Conservation (phyloP, 1,284 basidiomycete genomes). For the Ganoderma lucidum region DNA sequence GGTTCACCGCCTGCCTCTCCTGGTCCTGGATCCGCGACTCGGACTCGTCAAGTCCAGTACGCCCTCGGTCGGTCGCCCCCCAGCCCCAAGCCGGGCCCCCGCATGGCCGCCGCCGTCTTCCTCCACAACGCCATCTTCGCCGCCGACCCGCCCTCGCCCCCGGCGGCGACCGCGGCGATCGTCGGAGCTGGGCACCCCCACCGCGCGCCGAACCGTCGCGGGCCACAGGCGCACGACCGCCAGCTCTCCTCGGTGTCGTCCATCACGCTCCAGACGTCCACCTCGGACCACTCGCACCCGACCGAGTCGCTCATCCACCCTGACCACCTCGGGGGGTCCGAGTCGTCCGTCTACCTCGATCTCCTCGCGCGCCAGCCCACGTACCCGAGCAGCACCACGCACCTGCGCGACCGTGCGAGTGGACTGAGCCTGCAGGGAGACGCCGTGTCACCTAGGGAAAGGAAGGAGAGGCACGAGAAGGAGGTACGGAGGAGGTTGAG, state of each 20-base stretch:
- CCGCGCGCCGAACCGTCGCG: conserved; percentile 27
- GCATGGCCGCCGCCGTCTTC: conserved; percentile 50
- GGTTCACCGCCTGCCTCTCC: not conserved
- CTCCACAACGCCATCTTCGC: conserved; percentile 63
- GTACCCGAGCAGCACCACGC: conserved; percentile 46
- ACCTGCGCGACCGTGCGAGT: conserved; percentile 18
- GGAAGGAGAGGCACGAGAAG: conserved; percentile 47
- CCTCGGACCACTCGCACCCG: conserved; percentile 57
- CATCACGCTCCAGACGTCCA: conserved; percentile 55
- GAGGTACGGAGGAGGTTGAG: conserved; percentile 50
- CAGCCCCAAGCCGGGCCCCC: conserved; percentile 2
- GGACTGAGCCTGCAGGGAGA: conserved; percentile 51
- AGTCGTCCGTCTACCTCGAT: conserved; percentile 54
- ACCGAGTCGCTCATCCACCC: conserved; percentile 56
- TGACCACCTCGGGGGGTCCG: conserved; percentile 34
- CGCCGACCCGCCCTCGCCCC: conserved; percentile 45
- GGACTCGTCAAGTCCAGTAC: not conserved
- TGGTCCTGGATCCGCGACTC: not conserved
- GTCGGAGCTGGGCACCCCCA: conserved; percentile 23
- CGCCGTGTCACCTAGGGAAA: conserved; percentile 48
- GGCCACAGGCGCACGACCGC: conserved; percentile 34
- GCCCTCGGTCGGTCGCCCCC: conserved; percentile 6
- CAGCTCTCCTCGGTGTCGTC: conserved; percentile 58
- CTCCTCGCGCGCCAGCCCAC: conserved; percentile 54
- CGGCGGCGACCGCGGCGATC: conserved; percentile 23